Conservation (phyloP, 208 protist genomes). For the Wallacemonas sp. region DNA sequence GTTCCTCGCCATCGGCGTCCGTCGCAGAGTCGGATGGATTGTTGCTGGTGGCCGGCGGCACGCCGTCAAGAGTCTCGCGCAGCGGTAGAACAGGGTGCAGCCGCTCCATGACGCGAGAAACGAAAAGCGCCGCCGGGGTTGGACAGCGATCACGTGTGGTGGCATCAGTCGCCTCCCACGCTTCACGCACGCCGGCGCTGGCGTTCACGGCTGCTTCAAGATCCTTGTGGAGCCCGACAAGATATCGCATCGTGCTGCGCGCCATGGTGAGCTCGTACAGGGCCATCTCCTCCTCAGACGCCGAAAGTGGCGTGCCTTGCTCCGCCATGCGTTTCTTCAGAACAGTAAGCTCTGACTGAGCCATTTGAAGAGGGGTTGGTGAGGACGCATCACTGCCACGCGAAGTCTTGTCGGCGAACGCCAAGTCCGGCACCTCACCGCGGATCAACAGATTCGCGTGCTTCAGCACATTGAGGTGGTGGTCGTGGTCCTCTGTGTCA, state of each 20-base stretch:
- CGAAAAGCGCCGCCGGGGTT: conserved; percentile 6
- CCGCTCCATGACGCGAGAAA: conserved; percentile 3
- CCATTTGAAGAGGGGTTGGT: background rate
- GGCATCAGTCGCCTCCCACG: background rate
- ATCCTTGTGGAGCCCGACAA: conserved; percentile 78
- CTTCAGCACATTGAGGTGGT: conserved; percentile 44
- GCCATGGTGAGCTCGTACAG: conserved; percentile 68
- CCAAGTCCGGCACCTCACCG: conserved; percentile 53
- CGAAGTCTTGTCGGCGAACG: background rate
- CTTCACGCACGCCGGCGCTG: conserved; percentile 17
- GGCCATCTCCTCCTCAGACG: conserved; percentile 58
- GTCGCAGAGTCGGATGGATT: background rate
- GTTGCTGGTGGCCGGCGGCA: background rate
- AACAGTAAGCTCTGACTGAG: conserved; percentile 32
- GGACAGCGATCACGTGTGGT: background rate
- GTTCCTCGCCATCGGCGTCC: conserved; percentile 32
- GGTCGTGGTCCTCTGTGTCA: background rate
- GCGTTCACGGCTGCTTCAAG: conserved; percentile 57
- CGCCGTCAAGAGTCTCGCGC: background rate
- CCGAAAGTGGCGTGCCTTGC: conserved; percentile 34
- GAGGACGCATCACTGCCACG: background rate
- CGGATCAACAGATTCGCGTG: conserved; percentile 86
- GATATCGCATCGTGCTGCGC: conserved; percentile 79
- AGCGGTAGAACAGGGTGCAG: conserved; percentile 1
- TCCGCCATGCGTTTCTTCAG: conserved; percentile 51